phyloP scores from a whole-genome alignment of 257 asterid genomes.

The Lavandula angustifolia region DNA sequence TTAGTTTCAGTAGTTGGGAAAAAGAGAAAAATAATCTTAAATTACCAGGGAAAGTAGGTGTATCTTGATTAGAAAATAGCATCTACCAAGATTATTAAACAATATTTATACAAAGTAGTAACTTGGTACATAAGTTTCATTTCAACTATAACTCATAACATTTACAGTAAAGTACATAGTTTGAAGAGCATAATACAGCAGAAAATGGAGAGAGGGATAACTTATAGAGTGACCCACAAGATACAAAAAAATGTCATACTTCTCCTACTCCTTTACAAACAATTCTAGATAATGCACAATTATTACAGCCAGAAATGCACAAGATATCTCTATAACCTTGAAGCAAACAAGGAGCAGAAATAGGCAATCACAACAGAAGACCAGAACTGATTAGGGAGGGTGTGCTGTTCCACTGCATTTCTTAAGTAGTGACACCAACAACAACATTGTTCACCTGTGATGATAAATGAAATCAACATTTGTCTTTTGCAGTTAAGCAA shows the following conservation, averaged over 20 bases:
- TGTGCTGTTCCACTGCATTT: slow-evolving; percentile 13
- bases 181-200: slow-evolving; percentile 23
- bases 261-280: slow-evolving; percentile 36
- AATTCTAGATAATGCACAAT: slow-evolving; percentile 28
- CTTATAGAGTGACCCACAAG: slow-evolving; percentile 27
- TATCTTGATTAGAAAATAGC: slow-evolving; percentile 31
- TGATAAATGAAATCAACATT: neutral
- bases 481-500: too few species aligned
- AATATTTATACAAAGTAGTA: neutral
- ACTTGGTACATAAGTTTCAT: neutral
- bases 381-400: slow-evolving; percentile 13
- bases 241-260: slow-evolving; percentile 22
- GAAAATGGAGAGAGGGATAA: slow-evolving; percentile 17
- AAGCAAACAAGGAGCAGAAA: slow-evolving; percentile 29
- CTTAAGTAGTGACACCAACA: slow-evolving; percentile 76
- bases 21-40: slow-evolving; percentile 8
- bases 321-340: slow-evolving; percentile 39
- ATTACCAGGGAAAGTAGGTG: slow-evolving; percentile 33
- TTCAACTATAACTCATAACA: slow-evolving; percentile 14
- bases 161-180: slow-evolving; percentile 17
- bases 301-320: slow-evolving; percentile 40
- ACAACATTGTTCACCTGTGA: slow-evolving; percentile 81
- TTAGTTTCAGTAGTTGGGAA: slow-evolving; percentile 50
- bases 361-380: slow-evolving; percentile 25
- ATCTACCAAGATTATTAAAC: neutral